Evolutionary conservation across 352 stramenopile species (phyloP), one percentile per base, ranked within the genome.

Genomic region (Globisporangium cystogenes): DNA sequence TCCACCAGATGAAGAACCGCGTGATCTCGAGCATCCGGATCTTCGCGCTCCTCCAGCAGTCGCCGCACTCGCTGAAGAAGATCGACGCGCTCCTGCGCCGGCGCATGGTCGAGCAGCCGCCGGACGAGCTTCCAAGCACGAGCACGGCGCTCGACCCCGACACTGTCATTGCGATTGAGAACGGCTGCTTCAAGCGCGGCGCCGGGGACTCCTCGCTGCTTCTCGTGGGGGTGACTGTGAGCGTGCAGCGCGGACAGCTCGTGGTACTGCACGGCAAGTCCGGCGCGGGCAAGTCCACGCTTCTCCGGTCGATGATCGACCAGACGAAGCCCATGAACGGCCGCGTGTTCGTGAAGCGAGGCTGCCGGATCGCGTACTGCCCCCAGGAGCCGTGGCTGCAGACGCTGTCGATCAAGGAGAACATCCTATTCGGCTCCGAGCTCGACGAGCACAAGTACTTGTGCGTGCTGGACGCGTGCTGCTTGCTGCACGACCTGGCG

Each of bases 351-450:
- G 51, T 66, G 7, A n/a, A 43, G 12, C 29, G 7, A 16, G 23
- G 29, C 10, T 50, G 60, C 43, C 14, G 12, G 0, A 20, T 70
- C 4, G 60, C 57, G 21, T 72, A 71, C 39, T 60, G 67, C 35
- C 50, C 77, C 14, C 84, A 96, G 64, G 68, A 77, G 20, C 69
- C 84, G 15, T 96, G 80, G 75, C 87, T 96, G 35, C 54, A 96
- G 31, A 93, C 93, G 44, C 29, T 61, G n/a, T 56, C 82, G 20
- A 56, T 97, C 16, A 55, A 68, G 15, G 79, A 94, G 18, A 97
- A 96, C 61, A 95, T 96, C 58, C 55, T 95, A 5, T 96, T 96
- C 62, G 82, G 85, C 20, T 58, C 68, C 20, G 62, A 64, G 15
- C 87, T 70, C 26, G 73, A 95, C 39, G 57, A 86, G 43, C 64